A percentile compares a stretch with the other conserved stretches of the same genome.
Conservation (phyloP, 176 grass and related monocot species). For the Urochloa ruziziensis region DNA sequence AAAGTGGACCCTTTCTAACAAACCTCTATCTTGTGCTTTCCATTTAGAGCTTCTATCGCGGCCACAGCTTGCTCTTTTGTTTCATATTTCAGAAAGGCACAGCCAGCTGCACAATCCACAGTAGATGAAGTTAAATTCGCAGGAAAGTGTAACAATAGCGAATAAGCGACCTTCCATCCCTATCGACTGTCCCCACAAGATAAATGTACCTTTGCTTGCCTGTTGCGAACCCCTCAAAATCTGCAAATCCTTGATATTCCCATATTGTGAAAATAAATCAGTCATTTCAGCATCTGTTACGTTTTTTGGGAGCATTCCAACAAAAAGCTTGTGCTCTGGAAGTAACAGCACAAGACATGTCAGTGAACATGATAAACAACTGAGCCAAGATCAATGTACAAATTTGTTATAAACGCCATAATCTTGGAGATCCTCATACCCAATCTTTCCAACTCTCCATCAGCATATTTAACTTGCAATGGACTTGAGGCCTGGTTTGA, state of each 20-base stretch:
- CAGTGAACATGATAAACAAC: slow-evolving; percentile 4
- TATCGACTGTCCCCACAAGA: neutral
- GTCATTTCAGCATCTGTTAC: slow-evolving; percentile 81
- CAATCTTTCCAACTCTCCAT: slow-evolving; percentile 97
- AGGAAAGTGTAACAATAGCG: neutral
- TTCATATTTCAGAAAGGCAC: slow-evolving; percentile 98
- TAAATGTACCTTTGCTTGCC: slow-evolving; percentile 83
- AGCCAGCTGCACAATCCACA: slow-evolving; percentile 68
- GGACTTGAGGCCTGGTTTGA: slow-evolving; percentile 81
- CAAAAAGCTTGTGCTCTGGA: slow-evolving; percentile 95
- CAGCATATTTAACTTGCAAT: slow-evolving; percentile 99
- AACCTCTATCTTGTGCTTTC: slow-evolving; percentile 68
- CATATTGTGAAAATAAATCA: slow-evolving; percentile 75
- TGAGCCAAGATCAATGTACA: neutral
- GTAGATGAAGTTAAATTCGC: slow-evolving; percentile 16
- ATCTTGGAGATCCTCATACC: slow-evolving; percentile 48
- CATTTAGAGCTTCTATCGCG: slow-evolving; percentile 82
- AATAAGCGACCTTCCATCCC: neutral
- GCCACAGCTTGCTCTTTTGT: slow-evolving; percentile 90
- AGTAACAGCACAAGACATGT: slow-evolving; percentile 14
- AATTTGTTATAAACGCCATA: slow-evolving; percentile 13
- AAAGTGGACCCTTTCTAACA: neutral
- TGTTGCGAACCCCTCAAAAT: slow-evolving; percentile 94
- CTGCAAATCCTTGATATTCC: slow-evolving; percentile 92
- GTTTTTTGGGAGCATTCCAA: slow-evolving; percentile 98